These are phyloP conservation scores for Lepiota venenata DNA, from an alignment of 768 basidiomycete genomes.

Conservation along the genomic window DNA sequence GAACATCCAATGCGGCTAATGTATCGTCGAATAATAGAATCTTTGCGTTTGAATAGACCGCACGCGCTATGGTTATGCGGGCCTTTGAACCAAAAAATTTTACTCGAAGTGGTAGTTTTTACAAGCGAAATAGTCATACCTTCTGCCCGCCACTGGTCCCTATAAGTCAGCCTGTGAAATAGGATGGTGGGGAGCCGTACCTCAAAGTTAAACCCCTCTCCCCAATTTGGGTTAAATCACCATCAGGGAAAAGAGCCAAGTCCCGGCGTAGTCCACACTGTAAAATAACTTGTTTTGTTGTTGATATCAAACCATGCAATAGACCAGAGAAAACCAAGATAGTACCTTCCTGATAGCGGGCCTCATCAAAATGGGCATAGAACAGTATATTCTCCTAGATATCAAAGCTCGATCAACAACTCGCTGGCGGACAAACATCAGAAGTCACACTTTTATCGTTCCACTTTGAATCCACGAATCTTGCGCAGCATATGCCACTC, in stretches of 20 bases:
- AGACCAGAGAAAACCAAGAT: not conserved
- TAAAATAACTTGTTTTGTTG: conserved; percentile 41
- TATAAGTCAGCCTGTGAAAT: too few relatives aligned
- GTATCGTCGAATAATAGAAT: conserved; percentile 74
- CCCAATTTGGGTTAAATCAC: conserved; percentile 65
- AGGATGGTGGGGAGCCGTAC: not conserved
- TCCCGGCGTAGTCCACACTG: conserved; percentile 76
- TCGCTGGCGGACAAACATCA: not conserved
- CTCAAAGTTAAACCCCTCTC: conserved; percentile 57
- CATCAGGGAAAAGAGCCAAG: conserved; percentile 59
- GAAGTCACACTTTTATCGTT: conserved; percentile 48
- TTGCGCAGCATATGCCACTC: conserved; percentile 76
- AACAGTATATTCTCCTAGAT: conserved; percentile 73
- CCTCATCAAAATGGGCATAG: conserved; percentile 68
- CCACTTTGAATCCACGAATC: conserved; percentile 82
- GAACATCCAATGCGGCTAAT: conserved; percentile 53
- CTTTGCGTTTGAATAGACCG: conserved; percentile 48
- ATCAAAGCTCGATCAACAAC: too few relatives aligned
- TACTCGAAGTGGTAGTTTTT: not conserved
- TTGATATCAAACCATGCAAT: not conserved
- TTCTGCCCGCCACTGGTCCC: conserved; percentile 38
- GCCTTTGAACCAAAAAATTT: conserved; percentile 28
- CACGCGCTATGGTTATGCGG: conserved; percentile 42
- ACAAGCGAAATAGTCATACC: conserved; percentile 6
- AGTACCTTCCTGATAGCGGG: conserved; percentile 61